These are phyloP conservation scores for Quercus mongolica DNA, from an alignment of 306 rosid genomes.

Conservation along the genomic window DNA sequence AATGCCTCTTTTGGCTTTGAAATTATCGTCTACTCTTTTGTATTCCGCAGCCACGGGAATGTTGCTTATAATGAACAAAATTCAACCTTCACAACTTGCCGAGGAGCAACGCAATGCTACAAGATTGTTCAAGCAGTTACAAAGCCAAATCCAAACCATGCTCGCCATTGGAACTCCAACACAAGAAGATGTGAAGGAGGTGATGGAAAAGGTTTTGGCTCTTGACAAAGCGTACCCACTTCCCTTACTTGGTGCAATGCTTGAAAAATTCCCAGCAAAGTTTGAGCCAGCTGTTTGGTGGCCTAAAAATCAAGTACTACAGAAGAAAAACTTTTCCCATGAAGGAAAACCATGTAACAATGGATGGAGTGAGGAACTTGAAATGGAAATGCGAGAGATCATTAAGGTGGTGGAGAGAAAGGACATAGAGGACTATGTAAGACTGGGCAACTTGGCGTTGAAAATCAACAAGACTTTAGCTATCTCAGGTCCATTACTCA, in stretches of 20 bases:
- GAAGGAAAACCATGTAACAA: constrained; percentile 11
- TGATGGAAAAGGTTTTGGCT: constrained; percentile 54
- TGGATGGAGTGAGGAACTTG: constrained; percentile 63
- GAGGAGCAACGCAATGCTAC: constrained; percentile 80
- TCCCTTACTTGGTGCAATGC: constrained; percentile 70
- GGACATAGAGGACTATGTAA: constrained; percentile 60
- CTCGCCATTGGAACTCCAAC: constrained; percentile 29
- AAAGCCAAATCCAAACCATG: constrained; percentile 32
- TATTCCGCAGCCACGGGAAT: constrained; percentile 68
- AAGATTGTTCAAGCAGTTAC: constrained; percentile 54
- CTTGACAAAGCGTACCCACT: constrained; percentile 82
- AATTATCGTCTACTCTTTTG: constrained; percentile 50
- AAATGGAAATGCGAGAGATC: constrained; percentile 56
- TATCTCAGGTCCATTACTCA: constrained; percentile 63
- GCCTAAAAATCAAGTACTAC: constrained; percentile 35
- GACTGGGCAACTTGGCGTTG: constrained; percentile 56
- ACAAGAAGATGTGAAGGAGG: constrained; percentile 38
- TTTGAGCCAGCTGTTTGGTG: constrained; percentile 78
- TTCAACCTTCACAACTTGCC: constrained; percentile 81
- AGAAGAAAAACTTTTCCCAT: background rate
- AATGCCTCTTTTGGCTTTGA: constrained; percentile 41
- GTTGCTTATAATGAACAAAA: constrained; percentile 54
- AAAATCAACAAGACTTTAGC: constrained; percentile 63
- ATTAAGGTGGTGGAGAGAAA: constrained; percentile 44
- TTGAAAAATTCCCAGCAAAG: constrained; percentile 61